A percentile compares a stretch with the other conserved stretches of the same genome.
phyloP scores from a whole-genome alignment of 768 basidiomycete species.

The Paxillus ammoniavirescens region DNA sequence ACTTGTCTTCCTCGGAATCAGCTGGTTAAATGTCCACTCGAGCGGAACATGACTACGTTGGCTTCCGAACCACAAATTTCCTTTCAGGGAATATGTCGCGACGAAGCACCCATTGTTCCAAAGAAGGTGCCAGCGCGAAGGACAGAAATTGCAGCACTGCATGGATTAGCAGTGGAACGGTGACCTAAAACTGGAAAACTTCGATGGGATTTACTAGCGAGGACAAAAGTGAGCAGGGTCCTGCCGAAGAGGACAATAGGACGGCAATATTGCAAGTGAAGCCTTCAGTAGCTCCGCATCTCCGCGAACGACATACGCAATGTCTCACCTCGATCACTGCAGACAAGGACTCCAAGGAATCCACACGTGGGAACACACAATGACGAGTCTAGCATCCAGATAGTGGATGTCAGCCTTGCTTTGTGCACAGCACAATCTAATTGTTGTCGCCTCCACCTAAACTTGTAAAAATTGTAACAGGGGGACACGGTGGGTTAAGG shows the following conservation, averaged over 20 bases:
- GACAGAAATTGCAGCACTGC: not conserved
- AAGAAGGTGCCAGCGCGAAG: not conserved
- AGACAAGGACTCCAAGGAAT: conserved; percentile 12
- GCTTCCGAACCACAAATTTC: conserved; percentile 5
- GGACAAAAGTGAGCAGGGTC: conserved; percentile 23
- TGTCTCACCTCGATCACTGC: conserved; percentile 34
- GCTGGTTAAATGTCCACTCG: conserved; percentile 21
- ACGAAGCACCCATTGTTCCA: conserved; percentile 23
- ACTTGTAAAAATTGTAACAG: not conserved
- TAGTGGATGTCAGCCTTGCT: not conserved
- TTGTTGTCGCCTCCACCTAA: not conserved
- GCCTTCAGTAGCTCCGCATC: conserved; percentile 6
- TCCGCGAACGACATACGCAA: conserved; percentile 15
- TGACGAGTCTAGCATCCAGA: not conserved
- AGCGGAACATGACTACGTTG: conserved; percentile 8
- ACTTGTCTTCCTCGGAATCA: not conserved
- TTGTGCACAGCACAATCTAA: not conserved
- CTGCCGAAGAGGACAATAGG: conserved; percentile 25
- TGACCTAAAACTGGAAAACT: conserved; percentile 9
- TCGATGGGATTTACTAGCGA: conserved; percentile 5
- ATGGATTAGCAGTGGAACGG: not conserved
- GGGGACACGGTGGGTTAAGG: conserved; percentile 14
- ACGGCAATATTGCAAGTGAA: not conserved
- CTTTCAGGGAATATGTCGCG: conserved; percentile 7
- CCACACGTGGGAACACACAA: conserved; percentile 13